These are phyloP conservation scores for Tetrahymena borealis DNA, from an alignment of 73 alveolate species.

Conservation along the genomic window DNA sequence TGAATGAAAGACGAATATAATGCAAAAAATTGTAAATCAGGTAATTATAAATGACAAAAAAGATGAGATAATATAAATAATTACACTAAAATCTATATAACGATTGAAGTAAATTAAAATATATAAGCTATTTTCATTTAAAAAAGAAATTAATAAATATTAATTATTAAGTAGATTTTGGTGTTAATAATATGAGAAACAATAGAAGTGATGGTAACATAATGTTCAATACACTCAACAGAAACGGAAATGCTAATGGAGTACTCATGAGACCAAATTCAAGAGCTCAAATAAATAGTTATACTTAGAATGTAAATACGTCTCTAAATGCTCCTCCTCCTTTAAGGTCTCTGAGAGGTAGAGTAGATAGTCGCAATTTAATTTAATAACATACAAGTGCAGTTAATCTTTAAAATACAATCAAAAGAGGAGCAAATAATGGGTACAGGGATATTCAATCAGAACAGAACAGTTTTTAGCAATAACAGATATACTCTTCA, in stretches of 20 bases:
- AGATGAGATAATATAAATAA: too few species aligned
- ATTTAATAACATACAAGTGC: neutral
- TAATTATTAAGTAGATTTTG: neutral
- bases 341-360: neutral
- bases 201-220: neutral
- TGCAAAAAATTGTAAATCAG: too few species aligned
- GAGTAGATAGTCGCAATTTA: neutral
- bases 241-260: neutral
- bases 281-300: neutral
- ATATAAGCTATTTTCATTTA: neutral
- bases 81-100: too few species aligned
- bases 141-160: neutral
- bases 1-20: too few species aligned
- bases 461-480: neutral
- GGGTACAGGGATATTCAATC: neutral
- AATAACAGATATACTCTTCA: neutral
- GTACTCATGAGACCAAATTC: neutral
- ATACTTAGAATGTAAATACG: neutral
- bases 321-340: neutral
- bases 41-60: too few species aligned
- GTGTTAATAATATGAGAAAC: neutral
- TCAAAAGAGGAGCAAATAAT: neutral
- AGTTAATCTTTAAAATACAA: neutral
- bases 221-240: neutral
- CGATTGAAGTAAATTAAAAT: too few species aligned